These are phyloP conservation scores for Neurospora sp. DNA, from an alignment of 495 filamentous ascomycete species.

Conservation along the genomic window DNA sequence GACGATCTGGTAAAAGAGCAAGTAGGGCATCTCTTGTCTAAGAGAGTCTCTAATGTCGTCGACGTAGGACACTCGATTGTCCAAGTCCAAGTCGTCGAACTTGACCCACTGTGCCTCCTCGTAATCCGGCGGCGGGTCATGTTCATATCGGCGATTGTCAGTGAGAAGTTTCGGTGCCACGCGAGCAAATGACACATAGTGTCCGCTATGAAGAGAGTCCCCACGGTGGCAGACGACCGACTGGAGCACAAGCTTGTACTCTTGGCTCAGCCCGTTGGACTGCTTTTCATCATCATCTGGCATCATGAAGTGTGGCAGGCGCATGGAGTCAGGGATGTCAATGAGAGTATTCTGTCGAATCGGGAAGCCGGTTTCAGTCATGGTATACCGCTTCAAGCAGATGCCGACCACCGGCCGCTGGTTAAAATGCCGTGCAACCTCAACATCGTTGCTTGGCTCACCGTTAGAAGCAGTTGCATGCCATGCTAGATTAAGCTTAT, in stretches of 20 bases:
- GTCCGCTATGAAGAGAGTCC: slow-evolving; percentile 77
- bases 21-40: slow-evolving; percentile 80
- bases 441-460: slow-evolving; percentile 34
- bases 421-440: slow-evolving; percentile 39
- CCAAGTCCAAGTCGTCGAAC: slow-evolving; percentile 71
- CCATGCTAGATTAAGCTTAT: slow-evolving; percentile 52
- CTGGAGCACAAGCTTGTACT: slow-evolving; percentile 82
- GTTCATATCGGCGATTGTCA: slow-evolving; percentile 42
- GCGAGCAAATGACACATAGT: slow-evolving; percentile 78
- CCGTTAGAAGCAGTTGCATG: slow-evolving; percentile 40
- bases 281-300: slow-evolving; percentile 62
- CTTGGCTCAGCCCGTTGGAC: slow-evolving; percentile 43
- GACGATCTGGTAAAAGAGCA: slow-evolving; percentile 89
- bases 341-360: slow-evolving; percentile 67
- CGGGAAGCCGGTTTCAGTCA: slow-evolving; percentile 56
- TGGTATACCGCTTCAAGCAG: slow-evolving; percentile 82
- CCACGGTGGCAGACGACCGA: slow-evolving; percentile 88
- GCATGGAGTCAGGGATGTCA: slow-evolving; percentile 86
- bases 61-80: slow-evolving; percentile 55
- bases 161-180: slow-evolving; percentile 47
- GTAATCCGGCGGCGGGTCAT: slow-evolving; percentile 40
- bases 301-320: slow-evolving; percentile 79
- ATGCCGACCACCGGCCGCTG: slow-evolving; percentile 77
- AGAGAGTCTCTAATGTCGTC: slow-evolving; percentile 66
- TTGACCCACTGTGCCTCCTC: slow-evolving; percentile 71